These are phyloP conservation scores for Tolypocladium cylindrosporum DNA, from an alignment of 2,329 filamentous ascomycete species.

Conservation along the genomic window DNA sequence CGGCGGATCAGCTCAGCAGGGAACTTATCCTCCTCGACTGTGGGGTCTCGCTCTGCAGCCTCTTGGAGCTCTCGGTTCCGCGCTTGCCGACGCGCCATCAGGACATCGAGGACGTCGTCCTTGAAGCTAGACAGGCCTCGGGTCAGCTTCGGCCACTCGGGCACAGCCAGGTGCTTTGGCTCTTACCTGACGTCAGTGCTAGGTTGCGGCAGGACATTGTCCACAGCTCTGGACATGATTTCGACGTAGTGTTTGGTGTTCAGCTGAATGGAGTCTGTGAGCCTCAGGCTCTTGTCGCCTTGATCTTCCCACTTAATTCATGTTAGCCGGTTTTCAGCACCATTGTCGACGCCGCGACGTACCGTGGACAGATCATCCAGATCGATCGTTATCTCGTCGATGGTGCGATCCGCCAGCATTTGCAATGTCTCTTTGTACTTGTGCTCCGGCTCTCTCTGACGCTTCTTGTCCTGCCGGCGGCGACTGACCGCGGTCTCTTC, in stretches of 20 bases:
- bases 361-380: constrained; percentile 77
- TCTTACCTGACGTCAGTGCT: constrained; percentile 66
- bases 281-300: constrained; percentile 55
- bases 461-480: constrained; percentile 38
- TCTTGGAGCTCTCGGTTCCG: constrained; percentile 70
- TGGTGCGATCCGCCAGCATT: constrained; percentile 70
- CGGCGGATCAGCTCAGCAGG: constrained; percentile 84
- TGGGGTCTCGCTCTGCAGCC: constrained; percentile 57
- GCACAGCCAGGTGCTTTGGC: too few relatives aligned
- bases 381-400: constrained; percentile 73
- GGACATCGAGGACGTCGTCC: constrained; percentile 91
- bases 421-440: constrained; percentile 90
- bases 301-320: constrained; percentile 60
- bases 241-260: constrained; percentile 97
- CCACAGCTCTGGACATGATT: constrained; percentile 77
- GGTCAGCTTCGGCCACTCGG: not conserved
- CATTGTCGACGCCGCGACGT: constrained; percentile 19
- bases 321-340: not conserved
- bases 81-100: constrained; percentile 83
- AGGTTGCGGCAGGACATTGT: constrained; percentile 73
- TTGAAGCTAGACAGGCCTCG: constrained; percentile 59
- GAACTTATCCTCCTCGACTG: constrained; percentile 65
- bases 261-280: constrained; percentile 75
- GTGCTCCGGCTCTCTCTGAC: constrained; percentile 49
- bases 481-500: constrained; percentile 49